These are phyloP conservation scores for Vitis cinerea DNA, from an alignment of 164 flowering plant genomes.

Conservation along the genomic window DNA sequence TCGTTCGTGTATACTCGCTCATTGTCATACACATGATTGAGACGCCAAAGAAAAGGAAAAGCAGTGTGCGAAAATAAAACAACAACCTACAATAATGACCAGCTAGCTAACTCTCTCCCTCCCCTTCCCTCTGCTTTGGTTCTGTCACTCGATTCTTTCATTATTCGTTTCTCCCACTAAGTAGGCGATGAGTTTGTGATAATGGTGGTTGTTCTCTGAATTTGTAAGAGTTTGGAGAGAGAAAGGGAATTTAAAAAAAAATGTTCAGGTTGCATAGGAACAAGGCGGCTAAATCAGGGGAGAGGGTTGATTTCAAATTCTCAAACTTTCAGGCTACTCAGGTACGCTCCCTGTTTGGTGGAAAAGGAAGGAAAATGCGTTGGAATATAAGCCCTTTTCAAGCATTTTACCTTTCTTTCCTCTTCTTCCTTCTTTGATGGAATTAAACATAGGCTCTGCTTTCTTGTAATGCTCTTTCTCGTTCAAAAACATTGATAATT, in stretches of 20 bases:
- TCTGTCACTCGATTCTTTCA: background rate
- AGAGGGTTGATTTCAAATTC: conserved; percentile 65
- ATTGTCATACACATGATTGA: background rate
- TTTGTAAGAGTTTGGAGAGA: conserved; percentile 1
- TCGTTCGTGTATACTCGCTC: background rate
- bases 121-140: conserved; percentile 18
- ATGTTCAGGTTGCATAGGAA: conserved; percentile 71
- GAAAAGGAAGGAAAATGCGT: too few relatives aligned
- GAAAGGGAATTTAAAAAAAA: conserved; percentile 15
- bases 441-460: too few relatives aligned
- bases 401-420: background rate
- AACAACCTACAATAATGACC: conserved; percentile 34
- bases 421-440: background rate
- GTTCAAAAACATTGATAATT: too few relatives aligned
- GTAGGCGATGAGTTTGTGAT: background rate
- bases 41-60: conserved; percentile 12
- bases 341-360: conserved; percentile 24
- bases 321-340: conserved; percentile 53
- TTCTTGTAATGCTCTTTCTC: too few relatives aligned
- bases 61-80: conserved; percentile 8
- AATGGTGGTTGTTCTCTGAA: conserved; percentile 2
- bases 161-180: background rate
- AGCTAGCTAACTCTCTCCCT: conserved; percentile 29
- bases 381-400: too few relatives aligned
- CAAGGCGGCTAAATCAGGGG: conserved; percentile 43